phyloP scores from a whole-genome alignment of 2,329 filamentous ascomycete genomes.

The Colletotrichum costaricense region DNA sequence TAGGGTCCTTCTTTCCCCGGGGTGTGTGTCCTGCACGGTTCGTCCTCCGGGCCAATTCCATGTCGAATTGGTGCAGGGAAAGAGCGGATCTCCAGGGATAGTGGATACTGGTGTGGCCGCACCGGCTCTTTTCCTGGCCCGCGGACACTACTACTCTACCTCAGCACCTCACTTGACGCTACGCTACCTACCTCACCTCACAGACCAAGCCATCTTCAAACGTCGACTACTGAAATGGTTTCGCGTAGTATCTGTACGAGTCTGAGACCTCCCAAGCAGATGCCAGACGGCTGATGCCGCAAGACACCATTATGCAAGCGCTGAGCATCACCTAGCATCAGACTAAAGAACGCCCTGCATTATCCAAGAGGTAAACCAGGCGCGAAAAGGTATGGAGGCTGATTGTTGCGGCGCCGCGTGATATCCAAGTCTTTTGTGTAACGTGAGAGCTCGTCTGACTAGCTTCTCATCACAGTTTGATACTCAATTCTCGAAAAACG shows the following conservation, averaged over 20 bases:
- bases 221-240: background rate
- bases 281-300: background rate
- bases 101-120: background rate
- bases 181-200: background rate
- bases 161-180: no score
- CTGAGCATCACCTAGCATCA: background rate
- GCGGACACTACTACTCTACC: background rate
- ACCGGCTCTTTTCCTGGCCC: background rate
- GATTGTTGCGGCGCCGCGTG: no score
- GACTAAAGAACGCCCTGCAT: background rate
- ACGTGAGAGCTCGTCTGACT: background rate
- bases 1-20: background rate
- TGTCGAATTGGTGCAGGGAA: background rate
- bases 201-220: background rate
- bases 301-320: background rate
- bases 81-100: conserved; percentile 2
- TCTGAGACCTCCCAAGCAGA: background rate
- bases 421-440: background rate
- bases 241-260: background rate
- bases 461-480: background rate
- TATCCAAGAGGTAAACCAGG: background rate
- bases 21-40: background rate
- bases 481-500: background rate
- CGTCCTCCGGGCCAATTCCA: conserved; percentile 2
- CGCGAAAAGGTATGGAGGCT: background rate